phyloP scores from a whole-genome alignment of 352 stramenopile genomes.

The Stephanocyclus meneghinianus region DNA sequence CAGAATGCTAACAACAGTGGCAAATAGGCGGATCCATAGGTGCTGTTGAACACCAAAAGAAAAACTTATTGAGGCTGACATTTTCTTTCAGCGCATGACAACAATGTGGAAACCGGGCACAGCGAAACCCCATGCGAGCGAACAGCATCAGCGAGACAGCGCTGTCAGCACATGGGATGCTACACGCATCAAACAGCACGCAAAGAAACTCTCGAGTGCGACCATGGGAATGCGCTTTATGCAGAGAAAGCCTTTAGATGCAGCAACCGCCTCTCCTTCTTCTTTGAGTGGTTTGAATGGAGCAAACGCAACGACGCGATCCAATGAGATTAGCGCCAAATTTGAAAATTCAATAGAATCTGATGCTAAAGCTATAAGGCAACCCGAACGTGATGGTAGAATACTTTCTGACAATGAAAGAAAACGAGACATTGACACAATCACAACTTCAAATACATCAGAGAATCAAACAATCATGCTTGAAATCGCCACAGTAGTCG shows the following conservation, averaged over 20 bases:
- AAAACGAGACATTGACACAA: conserved; percentile 36
- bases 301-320: background rate
- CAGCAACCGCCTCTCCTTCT: conserved; percentile 1
- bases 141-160: background rate
- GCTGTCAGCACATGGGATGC: background rate
- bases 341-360: background rate
- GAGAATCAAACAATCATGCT: conserved; percentile 36
- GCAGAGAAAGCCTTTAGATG: conserved; percentile 60
- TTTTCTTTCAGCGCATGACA: background rate
- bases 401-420: conserved; percentile 15
- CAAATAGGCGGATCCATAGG: too few relatives aligned
- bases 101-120: conserved; percentile 76
- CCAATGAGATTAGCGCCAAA: background rate
- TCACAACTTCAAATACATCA: conserved; percentile 25
- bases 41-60: too few relatives aligned
- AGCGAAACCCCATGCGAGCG: conserved; percentile 32
- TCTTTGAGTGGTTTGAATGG: background rate
- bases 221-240: conserved; percentile 84
- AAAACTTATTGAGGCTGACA: too few relatives aligned
- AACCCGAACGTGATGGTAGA: conserved; percentile 4
- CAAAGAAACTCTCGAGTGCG: conserved; percentile 65
- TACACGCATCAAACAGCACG: conserved; percentile 1
- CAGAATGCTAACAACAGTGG: too few relatives aligned
- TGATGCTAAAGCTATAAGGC: background rate
- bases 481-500: conserved; percentile 40